Conservation (phyloP, 192 early-diverging fungal species). For the Globomyces pollinis-pini region DNA sequence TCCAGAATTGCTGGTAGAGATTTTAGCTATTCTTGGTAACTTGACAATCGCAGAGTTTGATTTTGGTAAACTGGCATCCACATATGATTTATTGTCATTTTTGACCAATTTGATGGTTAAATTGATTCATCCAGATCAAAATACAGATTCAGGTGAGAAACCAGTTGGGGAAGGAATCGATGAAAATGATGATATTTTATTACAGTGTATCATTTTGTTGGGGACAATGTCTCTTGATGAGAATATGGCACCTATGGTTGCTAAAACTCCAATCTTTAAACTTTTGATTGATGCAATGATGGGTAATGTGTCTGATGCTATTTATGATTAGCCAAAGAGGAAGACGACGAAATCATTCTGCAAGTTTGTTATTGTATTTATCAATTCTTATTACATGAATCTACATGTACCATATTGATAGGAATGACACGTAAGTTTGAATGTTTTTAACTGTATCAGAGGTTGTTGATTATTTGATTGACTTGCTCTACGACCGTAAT, state of each 20-base stretch:
- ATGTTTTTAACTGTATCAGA: constrained; percentile 37
- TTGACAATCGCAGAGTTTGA: constrained; percentile 47
- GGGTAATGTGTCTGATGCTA: constrained; percentile 23
- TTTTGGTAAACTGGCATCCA: constrained; percentile 40
- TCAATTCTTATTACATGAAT: constrained; percentile 40
- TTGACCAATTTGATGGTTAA: constrained; percentile 10
- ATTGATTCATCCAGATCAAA: background rate
- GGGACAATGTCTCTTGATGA: constrained; percentile 48
- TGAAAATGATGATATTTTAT: constrained; percentile 37
- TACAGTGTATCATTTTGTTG: constrained; percentile 38
- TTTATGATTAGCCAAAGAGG: constrained; percentile 40
- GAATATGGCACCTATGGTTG: constrained; percentile 39
- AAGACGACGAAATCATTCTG: constrained; percentile 56
- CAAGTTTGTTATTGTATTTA: constrained; percentile 52
- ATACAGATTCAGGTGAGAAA: background rate
- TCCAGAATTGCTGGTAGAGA: constrained; percentile 39
- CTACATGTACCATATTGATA: constrained; percentile 29
- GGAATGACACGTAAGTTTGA: constrained; percentile 32
- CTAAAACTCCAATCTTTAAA: constrained; percentile 25
- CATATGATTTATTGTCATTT: constrained; percentile 35
- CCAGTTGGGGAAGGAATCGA: constrained; percentile 9
- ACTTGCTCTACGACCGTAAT: constrained; percentile 53
- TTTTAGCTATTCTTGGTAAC: constrained; percentile 37
- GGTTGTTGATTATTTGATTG: constrained; percentile 47
- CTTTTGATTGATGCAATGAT: constrained; percentile 47